Conservation (phyloP, 2,329 filamentous ascomycete species). For the Neonectria hederae region DNA sequence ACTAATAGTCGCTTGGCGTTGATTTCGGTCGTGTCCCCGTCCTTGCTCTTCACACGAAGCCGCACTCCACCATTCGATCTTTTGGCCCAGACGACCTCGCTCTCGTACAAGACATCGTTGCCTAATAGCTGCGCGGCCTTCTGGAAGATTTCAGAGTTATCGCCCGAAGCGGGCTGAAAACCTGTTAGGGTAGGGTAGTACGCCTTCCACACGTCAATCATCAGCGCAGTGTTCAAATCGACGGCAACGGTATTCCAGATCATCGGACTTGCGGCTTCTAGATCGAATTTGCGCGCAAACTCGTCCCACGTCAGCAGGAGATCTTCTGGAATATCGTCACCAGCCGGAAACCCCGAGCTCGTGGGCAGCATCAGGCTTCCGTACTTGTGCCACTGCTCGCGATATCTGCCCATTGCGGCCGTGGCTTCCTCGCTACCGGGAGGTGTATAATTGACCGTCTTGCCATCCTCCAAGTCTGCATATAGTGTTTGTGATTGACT, state of each 20-base stretch:
- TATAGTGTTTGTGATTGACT: background rate
- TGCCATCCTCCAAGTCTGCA: background rate
- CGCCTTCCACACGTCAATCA: background rate
- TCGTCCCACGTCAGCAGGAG: background rate
- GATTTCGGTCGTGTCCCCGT: background rate
- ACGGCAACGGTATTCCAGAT: background rate
- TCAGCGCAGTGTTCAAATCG: background rate
- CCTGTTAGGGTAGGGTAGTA: background rate
- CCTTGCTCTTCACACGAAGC: background rate
- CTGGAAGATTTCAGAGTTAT: background rate
- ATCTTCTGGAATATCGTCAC: background rate
- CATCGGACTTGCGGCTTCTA: background rate
- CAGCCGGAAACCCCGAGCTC: background rate
- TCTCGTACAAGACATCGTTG: background rate
- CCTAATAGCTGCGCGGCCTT: background rate
- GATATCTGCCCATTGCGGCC: background rate
- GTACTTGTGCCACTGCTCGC: background rate
- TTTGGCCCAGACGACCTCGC: background rate
- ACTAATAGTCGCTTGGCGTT: background rate
- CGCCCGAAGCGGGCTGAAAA: background rate
- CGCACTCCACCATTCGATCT: background rate
- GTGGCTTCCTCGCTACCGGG: background rate
- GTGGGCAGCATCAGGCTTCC: background rate
- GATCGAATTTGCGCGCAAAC: background rate
- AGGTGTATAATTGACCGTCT: background rate